These are phyloP conservation scores for Exophiala bonariae DNA, from an alignment of 2,329 filamentous ascomycete species.

Conservation along the genomic window DNA sequence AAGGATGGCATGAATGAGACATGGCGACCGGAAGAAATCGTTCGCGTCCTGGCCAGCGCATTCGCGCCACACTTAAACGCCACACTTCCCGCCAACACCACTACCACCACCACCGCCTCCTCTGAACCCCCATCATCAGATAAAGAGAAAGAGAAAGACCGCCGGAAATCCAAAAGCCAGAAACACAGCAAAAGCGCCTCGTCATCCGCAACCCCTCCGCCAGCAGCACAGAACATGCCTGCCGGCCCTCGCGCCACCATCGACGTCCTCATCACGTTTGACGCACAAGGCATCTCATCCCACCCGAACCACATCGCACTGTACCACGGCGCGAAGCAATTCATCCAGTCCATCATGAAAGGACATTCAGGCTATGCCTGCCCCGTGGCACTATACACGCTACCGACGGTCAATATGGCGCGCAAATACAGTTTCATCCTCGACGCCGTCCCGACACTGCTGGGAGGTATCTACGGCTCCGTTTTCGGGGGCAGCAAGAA, in stretches of 20 bases:
- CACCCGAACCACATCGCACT: conserved; percentile 95
- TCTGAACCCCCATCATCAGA: conserved; percentile 9
- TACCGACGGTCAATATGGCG: conserved; percentile 68
- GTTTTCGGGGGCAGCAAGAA: conserved; percentile 20
- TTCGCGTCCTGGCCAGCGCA: conserved; percentile 67
- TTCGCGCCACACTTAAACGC: conserved; percentile 67
- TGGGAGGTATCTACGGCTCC: conserved; percentile 51
- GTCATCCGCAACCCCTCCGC: conserved; percentile 1
- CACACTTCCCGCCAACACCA: conserved; percentile 33
- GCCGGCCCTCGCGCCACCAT: conserved; percentile 58
- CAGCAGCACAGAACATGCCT: conserved; percentile 32
- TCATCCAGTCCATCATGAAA: conserved; percentile 66
- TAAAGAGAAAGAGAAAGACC: conserved; percentile 19
- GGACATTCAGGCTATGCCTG: conserved; percentile 63
- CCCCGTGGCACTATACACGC: conserved; percentile 82
- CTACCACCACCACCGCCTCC: conserved; percentile 42
- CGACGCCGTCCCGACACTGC: conserved; percentile 72
- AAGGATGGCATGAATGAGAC: conserved; percentile 82
- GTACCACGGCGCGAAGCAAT: conserved; percentile 75
- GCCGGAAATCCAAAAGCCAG: conserved; percentile 12
- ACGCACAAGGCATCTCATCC: conserved; percentile 74
- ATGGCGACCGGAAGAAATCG: conserved; percentile 73
- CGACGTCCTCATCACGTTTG: conserved; percentile 88
- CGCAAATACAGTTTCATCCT: conserved; percentile 81
- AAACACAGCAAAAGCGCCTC: conserved; percentile 23